Evolutionary conservation across 169 alveolate species (phyloP).

Genomic region (Pseudocohnilembus persalinus): DNA sequence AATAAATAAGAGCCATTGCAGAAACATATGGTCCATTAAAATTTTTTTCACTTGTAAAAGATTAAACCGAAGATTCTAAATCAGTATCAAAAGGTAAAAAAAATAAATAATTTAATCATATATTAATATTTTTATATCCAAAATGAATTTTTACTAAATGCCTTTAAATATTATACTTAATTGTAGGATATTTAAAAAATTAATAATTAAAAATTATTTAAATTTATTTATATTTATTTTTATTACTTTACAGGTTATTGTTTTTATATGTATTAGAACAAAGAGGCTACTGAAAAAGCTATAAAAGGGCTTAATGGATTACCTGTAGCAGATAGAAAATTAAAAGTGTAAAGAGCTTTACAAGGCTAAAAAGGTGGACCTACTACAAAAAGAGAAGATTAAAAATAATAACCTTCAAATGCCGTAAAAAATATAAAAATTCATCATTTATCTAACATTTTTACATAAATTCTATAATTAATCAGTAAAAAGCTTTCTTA

Average conservation of each 20-base stretch:
- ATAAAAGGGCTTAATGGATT: slow-evolving; percentile 77
- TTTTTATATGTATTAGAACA: slow-evolving; percentile 81
- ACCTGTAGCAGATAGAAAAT: slow-evolving; percentile 75
- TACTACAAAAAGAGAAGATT: slow-evolving; percentile 6
- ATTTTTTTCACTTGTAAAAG: slow-evolving; percentile 72
- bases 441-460: too few relatives aligned
- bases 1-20: slow-evolving; percentile 72
- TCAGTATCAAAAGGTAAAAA: slow-evolving; percentile 46
- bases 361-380: slow-evolving; percentile 14
- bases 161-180: too few relatives aligned
- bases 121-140: too few relatives aligned
- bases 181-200: too few relatives aligned
- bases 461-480: too few relatives aligned
- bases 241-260: slow-evolving; percentile 65
- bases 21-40: slow-evolving; percentile 81
- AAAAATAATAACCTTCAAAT: too few relatives aligned
- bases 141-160: too few relatives aligned
- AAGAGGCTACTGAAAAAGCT: slow-evolving; percentile 79
- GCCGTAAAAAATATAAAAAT: too few relatives aligned
- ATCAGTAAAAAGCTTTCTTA: too few relatives aligned
- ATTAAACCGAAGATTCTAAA: slow-evolving; percentile 54
- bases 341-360: slow-evolving; percentile 73
- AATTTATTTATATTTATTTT: too few relatives aligned
- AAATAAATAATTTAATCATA: too few relatives aligned
- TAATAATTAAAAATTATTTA: too few relatives aligned